Base-by-base conservation (phyloP, 2,329 filamentous ascomycete species). In the Ceratocystis variospora region DNA sequence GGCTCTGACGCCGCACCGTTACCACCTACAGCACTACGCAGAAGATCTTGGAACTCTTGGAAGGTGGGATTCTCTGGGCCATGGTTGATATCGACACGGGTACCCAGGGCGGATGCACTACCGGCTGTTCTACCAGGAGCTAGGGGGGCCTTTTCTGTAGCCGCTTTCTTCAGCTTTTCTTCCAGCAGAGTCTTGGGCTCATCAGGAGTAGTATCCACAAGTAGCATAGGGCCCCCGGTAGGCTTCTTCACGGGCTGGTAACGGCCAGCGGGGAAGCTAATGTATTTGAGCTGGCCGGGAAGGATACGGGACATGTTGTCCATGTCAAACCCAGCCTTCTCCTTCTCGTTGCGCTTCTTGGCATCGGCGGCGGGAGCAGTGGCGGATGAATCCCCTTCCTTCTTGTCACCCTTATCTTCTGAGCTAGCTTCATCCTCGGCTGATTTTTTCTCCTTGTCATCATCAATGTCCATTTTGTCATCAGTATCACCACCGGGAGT, bases 281-380 rank as follows among this genome's bases (percentile, higher is more conserved):
- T 90, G 76, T 93, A 96, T 79, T 96, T 96, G 73, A 97, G 83
- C 78, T 99, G 94, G 61, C 85, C 84, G 0, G 92, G 94, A 61
- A 99, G 83, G 45, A 99, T 91, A 71, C 94, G 85, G 65, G 89
- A 95, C 90, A 99, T 95, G 80, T 99, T 99, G 74, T 94, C 89
- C 69, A 99, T 83, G 70, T 96, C 91, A 74, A 94, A 96, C 71
- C 94, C 94, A 68, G 96, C 83, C 83, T 96, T 97, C 79, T 99
- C 94, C 79, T 94, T 95, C 77, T 96, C 91, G 0, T 80, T 79
- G 81, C 94, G 95, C 83, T 95, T 96, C 83, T 93, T 96, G 46
- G 80, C 78, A 15, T 87, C 83, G 15, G 62, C 17, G 48, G 79
- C 76, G 1, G 81, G 71, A 12, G 77, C 74, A 19, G 50, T 50